phyloP scores from a whole-genome alignment of 495 filamentous ascomycete genomes.

The Opeltia flavorubescens region DNA sequence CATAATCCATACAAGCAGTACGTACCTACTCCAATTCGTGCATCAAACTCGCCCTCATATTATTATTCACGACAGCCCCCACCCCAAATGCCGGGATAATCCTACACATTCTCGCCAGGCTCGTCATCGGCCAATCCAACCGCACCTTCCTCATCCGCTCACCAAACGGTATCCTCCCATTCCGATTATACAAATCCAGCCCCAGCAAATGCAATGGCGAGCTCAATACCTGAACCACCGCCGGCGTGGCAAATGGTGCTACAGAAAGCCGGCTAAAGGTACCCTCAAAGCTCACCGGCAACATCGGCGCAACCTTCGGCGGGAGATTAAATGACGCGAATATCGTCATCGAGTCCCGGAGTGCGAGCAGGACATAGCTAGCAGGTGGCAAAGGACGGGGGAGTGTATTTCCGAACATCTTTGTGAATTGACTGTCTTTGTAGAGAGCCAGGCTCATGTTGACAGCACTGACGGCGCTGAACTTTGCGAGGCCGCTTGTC shows the following conservation, averaged over 20 bases:
- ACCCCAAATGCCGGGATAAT: conserved; percentile 27
- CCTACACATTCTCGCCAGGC: conserved; percentile 19
- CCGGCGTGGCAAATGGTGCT: conserved; percentile 22
- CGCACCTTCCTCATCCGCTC: conserved; percentile 17
- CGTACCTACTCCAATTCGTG: conserved; percentile 15
- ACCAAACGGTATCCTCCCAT: conserved; percentile 9
- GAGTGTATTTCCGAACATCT: conserved; percentile 17
- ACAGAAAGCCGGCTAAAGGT: conserved; percentile 17
- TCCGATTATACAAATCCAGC: conserved; percentile 23
- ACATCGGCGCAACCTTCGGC: conserved; percentile 11
- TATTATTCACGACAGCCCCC: conserved; percentile 17
- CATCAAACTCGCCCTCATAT: conserved; percentile 13
- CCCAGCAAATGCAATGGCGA: conserved; percentile 25
- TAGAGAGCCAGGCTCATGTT: conserved; percentile 25
- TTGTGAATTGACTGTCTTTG: conserved; percentile 26
- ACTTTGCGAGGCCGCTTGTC: conserved; percentile 11
- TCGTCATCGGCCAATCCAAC: conserved; percentile 18
- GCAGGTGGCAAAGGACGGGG: conserved; percentile 6
- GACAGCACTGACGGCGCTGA: conserved; percentile 18
- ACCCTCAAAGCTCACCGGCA: conserved; percentile 16
- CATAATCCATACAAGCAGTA: conserved; percentile 6
- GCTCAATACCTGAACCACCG: conserved; percentile 22
- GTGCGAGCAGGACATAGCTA: conserved; percentile 10
- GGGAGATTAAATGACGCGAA: conserved; percentile 26
- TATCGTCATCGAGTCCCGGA: conserved; percentile 26